phyloP scores from a whole-genome alignment of 495 filamentous ascomycete species.

The Cercophora scortea region DNA sequence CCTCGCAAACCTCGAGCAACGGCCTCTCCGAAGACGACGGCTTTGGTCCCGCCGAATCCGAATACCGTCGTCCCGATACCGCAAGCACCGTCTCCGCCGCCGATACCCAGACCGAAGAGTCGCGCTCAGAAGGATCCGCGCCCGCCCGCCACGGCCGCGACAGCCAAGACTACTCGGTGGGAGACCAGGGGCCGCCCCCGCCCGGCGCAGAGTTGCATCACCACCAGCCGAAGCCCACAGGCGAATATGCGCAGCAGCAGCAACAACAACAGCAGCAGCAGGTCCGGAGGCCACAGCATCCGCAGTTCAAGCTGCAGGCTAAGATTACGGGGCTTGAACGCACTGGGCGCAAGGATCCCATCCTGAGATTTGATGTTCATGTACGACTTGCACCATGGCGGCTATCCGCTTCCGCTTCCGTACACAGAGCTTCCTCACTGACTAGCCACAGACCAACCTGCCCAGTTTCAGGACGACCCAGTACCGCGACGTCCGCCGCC shows the following conservation, averaged over 20 bases:
- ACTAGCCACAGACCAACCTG: constrained; percentile 72
- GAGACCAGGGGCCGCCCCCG: constrained; percentile 10
- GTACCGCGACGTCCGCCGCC: constrained; percentile 91
- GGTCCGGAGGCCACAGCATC: constrained; percentile 41
- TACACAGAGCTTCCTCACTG: neutral
- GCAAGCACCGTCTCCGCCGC: constrained; percentile 25
- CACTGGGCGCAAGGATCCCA: constrained; percentile 89
- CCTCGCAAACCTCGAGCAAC: constrained; percentile 23
- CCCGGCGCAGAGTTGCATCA: constrained; percentile 14
- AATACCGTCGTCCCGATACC: constrained; percentile 30
- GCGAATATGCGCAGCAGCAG: constrained; percentile 25
- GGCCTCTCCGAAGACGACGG: constrained; percentile 33
- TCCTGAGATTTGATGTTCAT: constrained; percentile 93
- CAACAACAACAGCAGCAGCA: constrained; percentile 38
- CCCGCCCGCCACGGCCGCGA: constrained; percentile 4
- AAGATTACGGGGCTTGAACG: constrained; percentile 91
- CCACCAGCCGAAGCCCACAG: constrained; percentile 19
- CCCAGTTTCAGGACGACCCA: constrained; percentile 96
- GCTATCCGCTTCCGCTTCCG: neutral
- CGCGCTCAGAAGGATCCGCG: neutral
- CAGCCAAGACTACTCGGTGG: constrained; percentile 4
- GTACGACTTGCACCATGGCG: constrained; percentile 36
- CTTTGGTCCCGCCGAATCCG: constrained; percentile 22
- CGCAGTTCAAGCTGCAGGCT: constrained; percentile 78
- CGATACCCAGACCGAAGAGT: constrained; percentile 12